Evolutionary conservation across 164 flowering plant species (phyloP), one percentile per base, ranked within the genome.

Genomic region (Buxus sempervirens): DNA sequence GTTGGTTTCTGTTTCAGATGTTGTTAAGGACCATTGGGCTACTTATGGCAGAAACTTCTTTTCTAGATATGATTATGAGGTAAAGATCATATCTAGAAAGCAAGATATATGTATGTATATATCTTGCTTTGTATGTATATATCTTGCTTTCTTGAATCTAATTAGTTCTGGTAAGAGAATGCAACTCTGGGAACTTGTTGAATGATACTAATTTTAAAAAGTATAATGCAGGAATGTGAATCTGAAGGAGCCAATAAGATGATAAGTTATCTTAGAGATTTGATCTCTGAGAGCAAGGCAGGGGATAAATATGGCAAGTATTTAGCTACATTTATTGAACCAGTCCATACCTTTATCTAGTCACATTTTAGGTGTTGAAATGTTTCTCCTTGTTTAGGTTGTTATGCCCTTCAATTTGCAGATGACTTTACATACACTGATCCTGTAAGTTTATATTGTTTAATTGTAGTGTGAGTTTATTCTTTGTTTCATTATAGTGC

Each of bases 11-110:
- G 98, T 96, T 13, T 61, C 93, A 49, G 97, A 93, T 78, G 89
- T 96, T 68, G 97, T 84, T 42, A 85, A 81, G 76, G 92, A 88
- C 70, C 90, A 96, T 60, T 96, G 99, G 97, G 97, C 96, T 62
- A 86, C 86, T 54, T 93, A 87, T 81, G 99, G 99, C 56, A 86
- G 99, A 67, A 96, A 96, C 69, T 91, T 89, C 86, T 96, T 93
- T 72, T 93, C 98, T 64, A 84, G 99, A 90, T 93, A 96, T 70
- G 99, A 93, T 70, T 93, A 96, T 77, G 99, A 96, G 85, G 98
- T 88, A 77, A 85, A 78, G 26, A 41, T 59, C 27, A n/a, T 56
- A 15, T 54, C 27, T 27, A 10, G n/a, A n/a, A n/a, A n/a, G n/a
- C n/a, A n/a, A n/a, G n/a, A n/a, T n/a, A n/a, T n/a, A n/a, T n/a